Evolutionary conservation across 352 stramenopile genomes (phyloP).

Genomic region (Phytophthora sansomeana): DNA sequence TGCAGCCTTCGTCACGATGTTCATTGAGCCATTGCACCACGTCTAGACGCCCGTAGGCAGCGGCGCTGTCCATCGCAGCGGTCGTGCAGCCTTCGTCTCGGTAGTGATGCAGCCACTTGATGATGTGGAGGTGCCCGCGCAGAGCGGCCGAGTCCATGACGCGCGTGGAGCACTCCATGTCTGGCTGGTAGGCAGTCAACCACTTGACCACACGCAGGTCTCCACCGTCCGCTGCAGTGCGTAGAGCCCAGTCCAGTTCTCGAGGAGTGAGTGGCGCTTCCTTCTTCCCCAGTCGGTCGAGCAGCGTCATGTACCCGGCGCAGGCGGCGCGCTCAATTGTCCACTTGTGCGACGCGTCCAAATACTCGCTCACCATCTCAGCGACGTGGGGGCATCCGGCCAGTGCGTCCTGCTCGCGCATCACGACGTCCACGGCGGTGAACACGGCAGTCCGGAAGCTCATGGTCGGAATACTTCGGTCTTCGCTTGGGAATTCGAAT

Average conservation of each 20-base stretch:
- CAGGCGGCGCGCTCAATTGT: conserved; percentile 65
- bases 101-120: conserved; percentile 79
- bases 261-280: conserved; percentile 49
- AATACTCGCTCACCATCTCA: conserved; percentile 52
- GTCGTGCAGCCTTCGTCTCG: conserved; percentile 76
- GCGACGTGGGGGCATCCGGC: conserved; percentile 56
- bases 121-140: conserved; percentile 67
- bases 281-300: conserved; percentile 52
- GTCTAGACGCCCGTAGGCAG: conserved; percentile 70
- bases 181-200: conserved; percentile 63
- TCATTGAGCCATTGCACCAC: conserved; percentile 79
- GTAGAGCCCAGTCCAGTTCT: conserved; percentile 75
- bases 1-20: conserved; percentile 73
- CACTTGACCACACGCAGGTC: conserved; percentile 69
- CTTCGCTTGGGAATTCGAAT: conserved; percentile 24
- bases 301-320: conserved; percentile 58
- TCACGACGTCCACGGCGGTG: conserved; percentile 49
- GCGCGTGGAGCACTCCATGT: conserved; percentile 61
- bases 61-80: conserved; percentile 81
- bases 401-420: conserved; percentile 55
- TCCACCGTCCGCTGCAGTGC: conserved; percentile 73
- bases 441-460: conserved; percentile 33
- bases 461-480: conserved; percentile 8
- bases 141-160: conserved; percentile 87
- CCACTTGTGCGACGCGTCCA: conserved; percentile 70